Conservation (phyloP, 108 stramenopile species). For the Chaetoceros muelleri region DNA sequence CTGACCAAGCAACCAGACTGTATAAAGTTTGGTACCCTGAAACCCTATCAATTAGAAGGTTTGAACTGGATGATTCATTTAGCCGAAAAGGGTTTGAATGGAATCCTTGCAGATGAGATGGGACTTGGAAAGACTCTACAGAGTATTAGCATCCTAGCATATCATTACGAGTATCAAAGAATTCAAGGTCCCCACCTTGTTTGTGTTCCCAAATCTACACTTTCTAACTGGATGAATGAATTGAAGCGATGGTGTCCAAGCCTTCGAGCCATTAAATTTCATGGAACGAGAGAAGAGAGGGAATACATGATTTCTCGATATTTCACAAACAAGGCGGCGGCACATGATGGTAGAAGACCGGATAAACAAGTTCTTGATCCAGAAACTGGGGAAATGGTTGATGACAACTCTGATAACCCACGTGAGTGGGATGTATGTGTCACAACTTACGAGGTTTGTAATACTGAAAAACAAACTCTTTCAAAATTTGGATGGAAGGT, state of each 20-base stretch:
- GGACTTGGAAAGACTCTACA: conserved; percentile 93
- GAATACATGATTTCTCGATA: conserved; percentile 61
- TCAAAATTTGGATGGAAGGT: conserved; percentile 84
- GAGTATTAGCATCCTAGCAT: conserved; percentile 90
- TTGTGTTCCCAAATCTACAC: conserved; percentile 95
- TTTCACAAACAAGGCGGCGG: conserved; percentile 69
- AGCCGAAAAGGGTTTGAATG: conserved; percentile 86
- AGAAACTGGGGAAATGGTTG: conserved; percentile 57
- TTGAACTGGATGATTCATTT: conserved; percentile 98
- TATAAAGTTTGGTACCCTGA: conserved; percentile 78
- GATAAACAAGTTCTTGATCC: conserved; percentile 41
- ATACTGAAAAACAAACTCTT: conserved; percentile 71
- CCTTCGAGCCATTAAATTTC: conserved; percentile 83
- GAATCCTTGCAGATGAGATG: conserved; percentile 96
- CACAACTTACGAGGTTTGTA: conserved; percentile 96
- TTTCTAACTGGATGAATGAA: conserved; percentile 99
- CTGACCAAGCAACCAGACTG: conserved; percentile 80
- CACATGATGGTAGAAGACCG: conserved; percentile 68
- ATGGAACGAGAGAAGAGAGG: conserved; percentile 84
- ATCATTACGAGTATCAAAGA: conserved; percentile 59
- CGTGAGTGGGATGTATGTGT: conserved; percentile 91
- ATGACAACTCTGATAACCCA: conserved; percentile 76
- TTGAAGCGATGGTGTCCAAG: conserved; percentile 90
- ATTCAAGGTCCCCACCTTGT: conserved; percentile 91
- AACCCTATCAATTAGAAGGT: conserved; percentile 91